These are phyloP conservation scores for Balansia obtecta DNA, from an alignment of 2,329 filamentous ascomycete genomes.

Conservation along the genomic window DNA sequence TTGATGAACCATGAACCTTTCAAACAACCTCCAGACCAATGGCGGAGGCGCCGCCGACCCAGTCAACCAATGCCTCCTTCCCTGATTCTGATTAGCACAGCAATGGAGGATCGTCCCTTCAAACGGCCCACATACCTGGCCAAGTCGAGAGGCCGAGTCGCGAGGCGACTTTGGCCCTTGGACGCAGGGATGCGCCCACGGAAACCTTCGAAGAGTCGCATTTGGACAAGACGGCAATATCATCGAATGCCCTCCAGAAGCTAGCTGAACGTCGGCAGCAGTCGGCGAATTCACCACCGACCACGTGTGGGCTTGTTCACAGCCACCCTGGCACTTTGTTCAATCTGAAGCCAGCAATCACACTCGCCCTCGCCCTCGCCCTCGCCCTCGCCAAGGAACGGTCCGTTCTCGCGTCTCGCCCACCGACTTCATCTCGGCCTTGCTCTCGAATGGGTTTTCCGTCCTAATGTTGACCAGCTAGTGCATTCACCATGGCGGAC, in stretches of 20 bases:
- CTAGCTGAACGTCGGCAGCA: background rate
- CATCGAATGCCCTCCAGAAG: background rate
- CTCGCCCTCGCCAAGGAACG: background rate
- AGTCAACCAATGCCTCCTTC: background rate
- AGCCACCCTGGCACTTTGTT: background rate
- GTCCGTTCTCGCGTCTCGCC: background rate
- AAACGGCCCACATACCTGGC: too few species aligned
- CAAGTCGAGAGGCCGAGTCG: too few species aligned
- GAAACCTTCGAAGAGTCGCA: too few species aligned
- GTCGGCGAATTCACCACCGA: background rate
- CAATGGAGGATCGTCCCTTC: too few species aligned
- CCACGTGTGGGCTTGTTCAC: background rate
- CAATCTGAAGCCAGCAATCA: background rate
- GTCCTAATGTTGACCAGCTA: background rate
- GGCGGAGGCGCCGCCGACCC: background rate
- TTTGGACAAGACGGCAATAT: background rate
- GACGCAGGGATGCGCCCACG: background rate
- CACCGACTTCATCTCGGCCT: too few species aligned
- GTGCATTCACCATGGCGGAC: constrained; percentile 1
- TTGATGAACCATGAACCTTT: background rate
- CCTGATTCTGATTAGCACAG: background rate
- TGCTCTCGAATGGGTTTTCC: background rate
- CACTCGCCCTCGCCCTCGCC: too few species aligned
- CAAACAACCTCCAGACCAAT: background rate
- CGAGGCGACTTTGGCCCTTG: too few species aligned